These are phyloP conservation scores for Aschersonia sp. DNA, from an alignment of 2,329 filamentous ascomycete genomes.

Conservation along the genomic window DNA sequence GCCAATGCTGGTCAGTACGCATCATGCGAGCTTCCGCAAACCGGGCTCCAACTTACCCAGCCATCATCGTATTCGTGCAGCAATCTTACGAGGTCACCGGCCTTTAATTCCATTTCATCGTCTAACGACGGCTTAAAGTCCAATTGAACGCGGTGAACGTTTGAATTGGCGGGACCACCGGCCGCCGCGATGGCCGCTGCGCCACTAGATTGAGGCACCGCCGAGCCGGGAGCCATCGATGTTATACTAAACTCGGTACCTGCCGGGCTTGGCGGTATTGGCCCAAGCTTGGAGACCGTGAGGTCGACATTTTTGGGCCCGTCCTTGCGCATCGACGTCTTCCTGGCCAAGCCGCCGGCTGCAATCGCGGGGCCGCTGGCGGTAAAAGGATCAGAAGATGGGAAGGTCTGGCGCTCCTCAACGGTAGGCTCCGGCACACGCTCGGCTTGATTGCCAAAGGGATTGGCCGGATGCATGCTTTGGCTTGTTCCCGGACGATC, in stretches of 20 bases:
- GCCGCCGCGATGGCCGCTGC: constrained; percentile 48
- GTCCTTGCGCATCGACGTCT: constrained; percentile 41
- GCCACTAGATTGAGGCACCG: constrained; percentile 19
- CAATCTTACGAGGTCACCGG: constrained; percentile 74
- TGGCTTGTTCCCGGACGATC: constrained; percentile 31
- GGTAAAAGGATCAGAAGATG: constrained; percentile 15
- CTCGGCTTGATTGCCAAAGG: constrained; percentile 52
- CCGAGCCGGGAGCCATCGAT: constrained; percentile 33
- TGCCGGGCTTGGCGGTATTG: constrained; percentile 41
- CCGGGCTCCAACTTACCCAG: constrained; percentile 53
- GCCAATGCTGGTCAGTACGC: background rate
- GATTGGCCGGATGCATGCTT: constrained; percentile 46
- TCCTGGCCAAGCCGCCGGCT: constrained; percentile 29
- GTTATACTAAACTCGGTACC: constrained; percentile 48
- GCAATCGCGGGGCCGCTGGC: constrained; percentile 23
- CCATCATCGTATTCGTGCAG: constrained; percentile 97
- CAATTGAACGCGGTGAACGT: constrained; percentile 84
- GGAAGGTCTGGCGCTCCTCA: constrained; percentile 13
- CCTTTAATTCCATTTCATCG: constrained; percentile 71
- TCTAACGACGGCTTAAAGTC: constrained; percentile 88
- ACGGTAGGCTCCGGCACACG: constrained; percentile 26
- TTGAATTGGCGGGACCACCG: constrained; percentile 40
- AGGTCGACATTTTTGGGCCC: constrained; percentile 37
- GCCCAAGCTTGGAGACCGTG: constrained; percentile 25
- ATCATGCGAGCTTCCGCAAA: constrained; percentile 7